Conservation (phyloP, 805 yeast species). For the Ogataea chonburiensis region DNA sequence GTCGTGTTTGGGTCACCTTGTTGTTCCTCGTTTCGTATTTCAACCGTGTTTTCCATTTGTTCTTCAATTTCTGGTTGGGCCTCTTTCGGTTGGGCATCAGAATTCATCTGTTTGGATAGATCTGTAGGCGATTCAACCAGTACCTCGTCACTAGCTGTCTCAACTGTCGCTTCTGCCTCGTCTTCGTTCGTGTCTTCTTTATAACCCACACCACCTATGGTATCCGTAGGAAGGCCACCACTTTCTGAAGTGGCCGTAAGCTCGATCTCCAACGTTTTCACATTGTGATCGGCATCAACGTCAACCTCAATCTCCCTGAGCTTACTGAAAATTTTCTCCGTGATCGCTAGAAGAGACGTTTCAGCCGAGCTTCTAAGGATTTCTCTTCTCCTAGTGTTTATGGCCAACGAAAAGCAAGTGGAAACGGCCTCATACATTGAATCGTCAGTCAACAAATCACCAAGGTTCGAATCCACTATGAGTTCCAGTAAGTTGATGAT, state of each 20-base stretch:
- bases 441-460: conserved; percentile 72
- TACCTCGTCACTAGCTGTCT: no score
- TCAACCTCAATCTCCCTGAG: conserved; percentile 49
- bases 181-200: conserved; percentile 8
- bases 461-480: conserved; percentile 62
- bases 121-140: background rate
- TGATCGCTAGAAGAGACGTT: conserved; percentile 67
- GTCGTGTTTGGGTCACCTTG: no score
- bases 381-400: conserved; percentile 89
- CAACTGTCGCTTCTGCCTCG: conserved; percentile 1
- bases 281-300: conserved; percentile 30
- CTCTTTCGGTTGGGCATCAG: background rate
- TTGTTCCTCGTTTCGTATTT: no score
- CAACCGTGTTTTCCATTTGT: background rate
- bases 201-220: conserved; percentile 48
- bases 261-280: conserved; percentile 29
- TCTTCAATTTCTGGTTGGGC: background rate
- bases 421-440: conserved; percentile 85
- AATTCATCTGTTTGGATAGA: background rate
- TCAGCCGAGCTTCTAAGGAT: conserved; percentile 88
- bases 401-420: conserved; percentile 87
- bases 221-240: conserved; percentile 52
- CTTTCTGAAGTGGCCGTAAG: conserved; percentile 25
- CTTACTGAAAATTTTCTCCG: conserved; percentile 64
- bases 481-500: conserved; percentile 73